These are phyloP conservation scores for Neurospora sp. DNA, from an alignment of 495 filamentous ascomycete species.

Conservation along the genomic window DNA sequence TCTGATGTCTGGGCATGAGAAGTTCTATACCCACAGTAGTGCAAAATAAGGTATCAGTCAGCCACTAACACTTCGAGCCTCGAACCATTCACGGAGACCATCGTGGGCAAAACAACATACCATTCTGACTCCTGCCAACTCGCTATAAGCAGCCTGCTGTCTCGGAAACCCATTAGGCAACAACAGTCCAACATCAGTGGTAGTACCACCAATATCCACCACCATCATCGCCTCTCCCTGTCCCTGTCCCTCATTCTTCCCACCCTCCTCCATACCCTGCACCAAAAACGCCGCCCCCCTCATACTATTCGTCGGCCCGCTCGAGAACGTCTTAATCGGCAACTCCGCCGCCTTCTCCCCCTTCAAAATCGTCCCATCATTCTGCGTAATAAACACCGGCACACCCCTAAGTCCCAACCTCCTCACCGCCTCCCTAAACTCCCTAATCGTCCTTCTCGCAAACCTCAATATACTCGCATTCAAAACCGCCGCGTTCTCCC, in stretches of 20 bases:
- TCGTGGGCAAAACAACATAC: background rate
- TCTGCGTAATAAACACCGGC: slow-evolving; percentile 46
- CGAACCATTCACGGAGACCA: background rate
- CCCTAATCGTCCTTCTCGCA: slow-evolving; percentile 38
- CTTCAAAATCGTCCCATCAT: slow-evolving; percentile 44
- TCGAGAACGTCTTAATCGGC: slow-evolving; percentile 46
- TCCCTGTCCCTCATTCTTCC: background rate
- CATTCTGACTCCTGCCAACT: slow-evolving; percentile 35
- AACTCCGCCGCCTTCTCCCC: slow-evolving; percentile 36
- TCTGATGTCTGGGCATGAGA: slow-evolving; percentile 37
- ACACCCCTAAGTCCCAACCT: slow-evolving; percentile 33
- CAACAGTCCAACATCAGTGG: slow-evolving; percentile 34
- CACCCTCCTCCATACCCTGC: slow-evolving; percentile 8
- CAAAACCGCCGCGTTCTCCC: slow-evolving; percentile 47
- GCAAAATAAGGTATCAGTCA: too few relatives aligned
- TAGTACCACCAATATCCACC: slow-evolving; percentile 43
- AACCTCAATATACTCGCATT: slow-evolving; percentile 44
- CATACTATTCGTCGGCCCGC: slow-evolving; percentile 49
- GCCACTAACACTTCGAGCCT: background rate
- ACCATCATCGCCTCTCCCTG: slow-evolving; percentile 29
- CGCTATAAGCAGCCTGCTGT: slow-evolving; percentile 32
- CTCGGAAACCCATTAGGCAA: slow-evolving; percentile 35
- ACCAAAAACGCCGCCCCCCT: slow-evolving; percentile 43
- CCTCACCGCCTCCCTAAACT: slow-evolving; percentile 36
- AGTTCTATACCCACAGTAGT: slow-evolving; percentile 22